phyloP scores from a whole-genome alignment of 345 rosid genomes.

The Salix purpurea region DNA sequence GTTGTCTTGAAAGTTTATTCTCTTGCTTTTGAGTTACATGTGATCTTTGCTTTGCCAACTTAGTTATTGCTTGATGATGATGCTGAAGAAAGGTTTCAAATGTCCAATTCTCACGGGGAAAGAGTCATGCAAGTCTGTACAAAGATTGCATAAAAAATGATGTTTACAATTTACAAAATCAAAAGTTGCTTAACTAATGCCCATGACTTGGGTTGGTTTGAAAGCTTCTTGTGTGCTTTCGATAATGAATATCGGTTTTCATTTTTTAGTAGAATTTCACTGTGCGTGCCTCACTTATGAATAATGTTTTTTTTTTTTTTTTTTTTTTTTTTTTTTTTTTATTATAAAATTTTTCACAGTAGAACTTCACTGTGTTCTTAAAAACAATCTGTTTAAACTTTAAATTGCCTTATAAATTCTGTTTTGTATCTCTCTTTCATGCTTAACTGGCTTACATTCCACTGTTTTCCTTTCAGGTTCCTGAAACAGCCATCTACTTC shows the following conservation, averaged over 20 bases:
- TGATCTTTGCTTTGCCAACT: neutral
- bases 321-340: too few species aligned
- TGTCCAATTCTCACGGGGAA: neutral
- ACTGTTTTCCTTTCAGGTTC: conserved; percentile 45
- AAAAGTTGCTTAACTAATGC: neutral
- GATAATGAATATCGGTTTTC: neutral
- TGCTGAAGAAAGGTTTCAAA: neutral
- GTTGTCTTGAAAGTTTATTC: neutral
- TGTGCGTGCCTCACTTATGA: too few species aligned
- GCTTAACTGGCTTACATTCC: neutral
- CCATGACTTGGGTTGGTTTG: neutral
- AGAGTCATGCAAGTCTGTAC: neutral
- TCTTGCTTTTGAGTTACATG: neutral
- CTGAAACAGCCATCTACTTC: conserved; percentile 75
- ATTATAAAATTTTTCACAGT: too few species aligned
- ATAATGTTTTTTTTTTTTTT: too few species aligned
- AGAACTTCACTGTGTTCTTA: too few species aligned
- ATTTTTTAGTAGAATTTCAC: neutral
- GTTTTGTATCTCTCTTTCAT: neutral
- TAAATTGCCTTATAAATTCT: too few species aligned
- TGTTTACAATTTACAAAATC: neutral
- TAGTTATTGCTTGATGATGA: neutral
- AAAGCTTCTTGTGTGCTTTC: neutral
- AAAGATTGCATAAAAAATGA: neutral
- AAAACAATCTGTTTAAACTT: too few species aligned